Conservation (phyloP, 1,284 basidiomycete genomes). For the Boletellus dicymbophilus region DNA sequence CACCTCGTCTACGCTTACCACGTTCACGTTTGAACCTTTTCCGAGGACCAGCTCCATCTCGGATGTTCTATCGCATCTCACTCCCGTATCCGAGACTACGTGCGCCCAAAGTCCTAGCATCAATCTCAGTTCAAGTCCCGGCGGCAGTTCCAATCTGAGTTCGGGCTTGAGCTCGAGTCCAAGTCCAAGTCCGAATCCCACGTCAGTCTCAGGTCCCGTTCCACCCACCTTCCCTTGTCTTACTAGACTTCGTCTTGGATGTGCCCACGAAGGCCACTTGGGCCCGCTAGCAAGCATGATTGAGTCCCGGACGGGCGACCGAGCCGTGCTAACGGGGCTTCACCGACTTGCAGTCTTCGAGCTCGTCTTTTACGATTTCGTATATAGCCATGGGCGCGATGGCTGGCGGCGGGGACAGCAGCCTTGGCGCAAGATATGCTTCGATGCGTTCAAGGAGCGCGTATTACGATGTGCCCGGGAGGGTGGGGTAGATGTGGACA, state of each 20-base stretch:
- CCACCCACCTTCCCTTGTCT: conserved; percentile 16
- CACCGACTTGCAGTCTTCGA: conserved; percentile 20
- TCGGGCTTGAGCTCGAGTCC: not conserved
- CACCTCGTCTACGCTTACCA: conserved; percentile 17
- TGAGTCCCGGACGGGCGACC: conserved; percentile 14
- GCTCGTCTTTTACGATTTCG: conserved; percentile 28
- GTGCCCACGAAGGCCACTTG: conserved; percentile 24
- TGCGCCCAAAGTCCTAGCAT: too few species aligned
- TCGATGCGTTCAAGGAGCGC: conserved; percentile 20
- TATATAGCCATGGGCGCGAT: conserved; percentile 13
- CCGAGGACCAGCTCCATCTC: conserved; percentile 18
- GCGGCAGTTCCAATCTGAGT: not conserved
- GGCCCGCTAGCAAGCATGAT: conserved; percentile 17
- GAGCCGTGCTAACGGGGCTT: conserved; percentile 12
- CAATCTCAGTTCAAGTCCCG: not conserved
- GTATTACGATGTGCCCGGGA: conserved; percentile 25
- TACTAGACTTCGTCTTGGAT: conserved; percentile 19
- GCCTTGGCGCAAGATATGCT: conserved; percentile 18
- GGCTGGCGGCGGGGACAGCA: conserved; percentile 4
- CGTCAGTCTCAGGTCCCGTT: not conserved
- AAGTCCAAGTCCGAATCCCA: not conserved
- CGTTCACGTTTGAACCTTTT: conserved; percentile 26
- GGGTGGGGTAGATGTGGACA: conserved; percentile 25
- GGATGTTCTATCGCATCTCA: conserved; percentile 17
- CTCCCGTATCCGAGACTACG: not conserved